Conservation (phyloP, 2,329 filamentous ascomycete species). For the Claviceps sp. region DNA sequence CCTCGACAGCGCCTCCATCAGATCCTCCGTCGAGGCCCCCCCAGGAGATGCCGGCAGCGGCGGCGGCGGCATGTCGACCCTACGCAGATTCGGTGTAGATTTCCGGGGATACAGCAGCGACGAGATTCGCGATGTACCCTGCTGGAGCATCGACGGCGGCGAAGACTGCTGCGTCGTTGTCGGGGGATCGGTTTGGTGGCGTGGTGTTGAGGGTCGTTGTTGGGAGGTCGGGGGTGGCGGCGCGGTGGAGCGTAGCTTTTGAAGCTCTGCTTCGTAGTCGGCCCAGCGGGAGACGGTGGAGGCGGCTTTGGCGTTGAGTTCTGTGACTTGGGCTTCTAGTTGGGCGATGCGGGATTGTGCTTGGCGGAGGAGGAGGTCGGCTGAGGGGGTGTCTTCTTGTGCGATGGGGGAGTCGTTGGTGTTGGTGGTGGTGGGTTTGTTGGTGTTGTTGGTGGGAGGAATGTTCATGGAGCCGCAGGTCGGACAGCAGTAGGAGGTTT, state of each 20-base stretch:
- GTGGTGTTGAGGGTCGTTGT: neutral
- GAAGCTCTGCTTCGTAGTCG: constrained; percentile 70
- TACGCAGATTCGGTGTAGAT: constrained; percentile 15
- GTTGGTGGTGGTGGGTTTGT: neutral
- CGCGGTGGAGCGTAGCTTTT: constrained; percentile 35
- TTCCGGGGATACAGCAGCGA: constrained; percentile 33
- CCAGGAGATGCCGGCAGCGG: neutral
- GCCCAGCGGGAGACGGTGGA: constrained; percentile 53
- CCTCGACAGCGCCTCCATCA: constrained; percentile 50
- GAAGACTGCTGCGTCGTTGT: neutral
- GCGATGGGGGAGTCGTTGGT: constrained; percentile 13
- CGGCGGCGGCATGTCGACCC: neutral
- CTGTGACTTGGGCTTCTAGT: constrained; percentile 55
- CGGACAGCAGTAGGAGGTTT: constrained; percentile 30
- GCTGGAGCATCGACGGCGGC: constrained; percentile 31
- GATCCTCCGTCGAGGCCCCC: constrained; percentile 27
- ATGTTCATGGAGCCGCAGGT: constrained; percentile 32
- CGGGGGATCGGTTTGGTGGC: neutral
- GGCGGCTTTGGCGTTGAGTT: constrained; percentile 58
- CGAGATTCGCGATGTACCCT: constrained; percentile 31
- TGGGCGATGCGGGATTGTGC: constrained; percentile 52
- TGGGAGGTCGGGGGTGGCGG: constrained; percentile 7
- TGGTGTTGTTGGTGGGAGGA: constrained; percentile 9
- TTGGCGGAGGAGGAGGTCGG: constrained; percentile 28
- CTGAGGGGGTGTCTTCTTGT: neutral